Percentiles rank a stretch among this genome's conserved stretches.
Evolutionary conservation across 140 eudicot genomes (phyloP).

Genomic region (Cichorium intybus): DNA sequence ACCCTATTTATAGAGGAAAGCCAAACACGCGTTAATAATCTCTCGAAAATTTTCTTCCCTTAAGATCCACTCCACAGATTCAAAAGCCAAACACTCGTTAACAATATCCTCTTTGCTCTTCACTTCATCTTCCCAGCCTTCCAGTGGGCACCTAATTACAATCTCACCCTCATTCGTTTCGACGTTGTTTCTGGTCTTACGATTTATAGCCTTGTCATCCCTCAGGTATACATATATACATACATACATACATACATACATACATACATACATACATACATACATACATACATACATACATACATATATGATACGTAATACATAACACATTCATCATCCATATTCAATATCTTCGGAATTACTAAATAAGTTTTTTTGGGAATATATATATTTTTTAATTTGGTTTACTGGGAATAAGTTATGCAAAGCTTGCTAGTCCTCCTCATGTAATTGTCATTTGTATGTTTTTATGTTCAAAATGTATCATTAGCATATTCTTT

Average conservation of each 20-base stretch:
- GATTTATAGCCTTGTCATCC: slow-evolving; percentile 78
- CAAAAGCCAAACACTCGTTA: slow-evolving; percentile 37
- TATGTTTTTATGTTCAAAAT: slow-evolving; percentile 18
- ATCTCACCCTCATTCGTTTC: slow-evolving; percentile 40
- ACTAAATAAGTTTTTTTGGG: no score
- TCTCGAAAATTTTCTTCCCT: slow-evolving; percentile 54
- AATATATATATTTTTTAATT: background rate
- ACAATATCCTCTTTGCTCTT: slow-evolving; percentile 34
- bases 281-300: no score
- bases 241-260: no score
- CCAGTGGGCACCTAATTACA: slow-evolving; percentile 62
- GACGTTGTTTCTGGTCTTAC: slow-evolving; percentile 73
- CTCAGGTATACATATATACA: slow-evolving; percentile 36
- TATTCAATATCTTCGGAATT: background rate
- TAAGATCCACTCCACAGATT: slow-evolving; percentile 68
- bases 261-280: no score
- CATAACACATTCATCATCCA: background rate
- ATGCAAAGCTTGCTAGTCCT: slow-evolving; percentile 37
- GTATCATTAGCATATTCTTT: no score
- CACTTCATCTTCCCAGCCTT: slow-evolving; percentile 60
- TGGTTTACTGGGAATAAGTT: slow-evolving; percentile 41
- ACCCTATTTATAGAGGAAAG: no score
- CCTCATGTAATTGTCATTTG: slow-evolving; percentile 54
- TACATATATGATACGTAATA: background rate
- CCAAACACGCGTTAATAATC: no score